Evolutionary conservation across 179 eudicot species (phyloP).

Genomic region (Corrigiola litoralis): DNA sequence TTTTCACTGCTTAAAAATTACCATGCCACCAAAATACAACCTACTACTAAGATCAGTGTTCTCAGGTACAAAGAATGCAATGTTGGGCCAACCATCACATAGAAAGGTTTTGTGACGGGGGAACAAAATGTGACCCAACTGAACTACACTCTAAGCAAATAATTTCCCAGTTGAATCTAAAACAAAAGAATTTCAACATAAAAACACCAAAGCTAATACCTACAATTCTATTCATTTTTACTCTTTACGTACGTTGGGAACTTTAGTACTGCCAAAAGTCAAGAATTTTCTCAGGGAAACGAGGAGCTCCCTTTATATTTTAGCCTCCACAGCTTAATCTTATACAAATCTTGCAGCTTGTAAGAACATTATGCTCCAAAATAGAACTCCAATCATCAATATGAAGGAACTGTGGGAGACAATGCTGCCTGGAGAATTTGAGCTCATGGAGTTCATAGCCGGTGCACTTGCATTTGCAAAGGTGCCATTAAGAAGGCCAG

Average conservation of each 20-base stretch:
- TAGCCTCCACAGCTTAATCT: neutral
- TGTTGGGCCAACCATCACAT: conserved; percentile 16
- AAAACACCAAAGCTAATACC: neutral
- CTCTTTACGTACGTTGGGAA: too few relatives aligned
- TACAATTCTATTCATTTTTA: neutral
- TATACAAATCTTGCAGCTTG: conserved; percentile 17
- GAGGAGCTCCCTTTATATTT: conserved; percentile 19
- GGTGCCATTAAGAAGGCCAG: conserved; percentile 29
- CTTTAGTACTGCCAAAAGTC: too few relatives aligned
- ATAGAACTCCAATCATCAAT: conserved; percentile 17
- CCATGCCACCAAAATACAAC: neutral
- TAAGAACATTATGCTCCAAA: conserved; percentile 25
- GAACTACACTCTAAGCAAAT: neutral
- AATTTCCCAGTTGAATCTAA: neutral
- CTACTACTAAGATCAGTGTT: neutral
- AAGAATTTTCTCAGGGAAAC: conserved; percentile 20
- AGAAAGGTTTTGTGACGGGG: neutral
- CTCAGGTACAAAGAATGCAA: neutral
- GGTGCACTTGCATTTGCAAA: conserved; percentile 37
- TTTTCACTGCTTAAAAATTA: too few relatives aligned
- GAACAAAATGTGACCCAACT: conserved; percentile 18
- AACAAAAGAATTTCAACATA: conserved; percentile 13
- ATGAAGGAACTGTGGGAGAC: conserved; percentile 7
- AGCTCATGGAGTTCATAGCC: conserved; percentile 35
- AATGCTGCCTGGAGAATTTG: conserved; percentile 20